Evolutionary conservation across 163 green algal genomes (phyloP).

Genomic region (Chloromonas sp.): DNA sequence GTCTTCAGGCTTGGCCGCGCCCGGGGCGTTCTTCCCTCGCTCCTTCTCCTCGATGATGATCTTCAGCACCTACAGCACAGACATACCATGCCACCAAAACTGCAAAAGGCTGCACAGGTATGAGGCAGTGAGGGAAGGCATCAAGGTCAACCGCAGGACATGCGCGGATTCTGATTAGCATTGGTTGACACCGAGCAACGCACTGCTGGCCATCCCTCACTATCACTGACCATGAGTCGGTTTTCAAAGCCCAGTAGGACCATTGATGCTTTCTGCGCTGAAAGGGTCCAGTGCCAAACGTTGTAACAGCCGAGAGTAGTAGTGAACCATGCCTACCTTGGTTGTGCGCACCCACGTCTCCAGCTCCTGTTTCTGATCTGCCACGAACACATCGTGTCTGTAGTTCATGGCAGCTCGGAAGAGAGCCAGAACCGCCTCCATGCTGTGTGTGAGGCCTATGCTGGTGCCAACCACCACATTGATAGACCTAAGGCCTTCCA

Average conservation of each 20-base stretch:
- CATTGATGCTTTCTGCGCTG: too few species aligned
- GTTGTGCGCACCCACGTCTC: slow-evolving; percentile 25
- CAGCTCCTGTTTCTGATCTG: slow-evolving; percentile 18
- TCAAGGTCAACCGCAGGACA: too few species aligned
- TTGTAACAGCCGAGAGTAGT: too few species aligned
- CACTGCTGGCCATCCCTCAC: too few species aligned
- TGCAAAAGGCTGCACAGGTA: too few species aligned
- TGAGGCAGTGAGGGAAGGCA: too few species aligned
- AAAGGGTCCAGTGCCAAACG: too few species aligned
- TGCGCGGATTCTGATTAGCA: too few species aligned
- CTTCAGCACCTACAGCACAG: slow-evolving; percentile 15
- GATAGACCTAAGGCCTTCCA: slow-evolving; percentile 33
- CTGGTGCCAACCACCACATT: slow-evolving; percentile 15
- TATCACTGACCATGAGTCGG: too few species aligned
- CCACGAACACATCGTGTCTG: slow-evolving; percentile 18
- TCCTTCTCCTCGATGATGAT: slow-evolving; percentile 34
- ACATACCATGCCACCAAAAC: too few species aligned
- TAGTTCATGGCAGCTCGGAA: slow-evolving; percentile 50
- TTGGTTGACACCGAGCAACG: too few species aligned
- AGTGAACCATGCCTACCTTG: slow-evolving; percentile 7
- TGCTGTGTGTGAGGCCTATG: slow-evolving; percentile 15
- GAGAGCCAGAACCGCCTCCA: slow-evolving; percentile 27
- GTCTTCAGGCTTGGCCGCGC: background rate
- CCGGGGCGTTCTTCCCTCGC: background rate
- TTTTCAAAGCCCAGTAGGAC: too few species aligned